phyloP scores from a whole-genome alignment of 441 rosid genomes.

The Arabidopsis hybrid region DNA sequence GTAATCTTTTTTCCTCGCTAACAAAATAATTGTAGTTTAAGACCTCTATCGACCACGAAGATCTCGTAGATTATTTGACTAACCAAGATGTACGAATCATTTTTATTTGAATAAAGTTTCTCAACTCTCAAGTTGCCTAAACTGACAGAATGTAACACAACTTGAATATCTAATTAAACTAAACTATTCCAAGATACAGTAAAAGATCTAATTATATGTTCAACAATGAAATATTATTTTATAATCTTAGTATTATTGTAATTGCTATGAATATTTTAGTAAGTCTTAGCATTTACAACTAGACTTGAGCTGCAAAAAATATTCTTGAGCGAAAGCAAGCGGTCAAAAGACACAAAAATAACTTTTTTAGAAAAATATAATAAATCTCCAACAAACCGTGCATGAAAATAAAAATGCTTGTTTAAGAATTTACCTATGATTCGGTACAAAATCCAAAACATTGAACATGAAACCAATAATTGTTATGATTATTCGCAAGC shows the following conservation, averaged over 20 bases:
- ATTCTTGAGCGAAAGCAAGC: constrained; percentile 42
- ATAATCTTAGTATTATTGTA: constrained; percentile 24
- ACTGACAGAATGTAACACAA: constrained; percentile 44
- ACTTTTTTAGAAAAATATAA: constrained; percentile 5
- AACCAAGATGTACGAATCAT: constrained; percentile 43
- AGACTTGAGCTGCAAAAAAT: constrained; percentile 44
- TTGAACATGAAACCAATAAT: constrained; percentile 52
- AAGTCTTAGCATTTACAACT: constrained; percentile 41
- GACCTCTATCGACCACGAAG: constrained; percentile 40
- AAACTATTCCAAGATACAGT: constrained; percentile 27
- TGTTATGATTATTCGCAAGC: constrained; percentile 47
- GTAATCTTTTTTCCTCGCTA: neutral
- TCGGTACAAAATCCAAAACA: constrained; percentile 50
- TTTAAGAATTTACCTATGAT: constrained; percentile 40
- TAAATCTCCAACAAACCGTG: constrained; percentile 38
- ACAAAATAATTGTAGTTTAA: constrained; percentile 19
- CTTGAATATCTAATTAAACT: constrained; percentile 29
- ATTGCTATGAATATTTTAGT: constrained; percentile 36
- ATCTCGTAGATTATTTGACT: constrained; percentile 47
- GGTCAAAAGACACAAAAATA: constrained; percentile 46
- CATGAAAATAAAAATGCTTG: constrained; percentile 35
- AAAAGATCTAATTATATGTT: constrained; percentile 25
- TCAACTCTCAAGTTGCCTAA: constrained; percentile 39
- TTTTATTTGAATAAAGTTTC: constrained; percentile 36
- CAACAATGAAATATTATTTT: constrained; percentile 15